Base-by-base conservation (phyloP, 768 basidiomycete species). In the Mycena rosella region DNA sequence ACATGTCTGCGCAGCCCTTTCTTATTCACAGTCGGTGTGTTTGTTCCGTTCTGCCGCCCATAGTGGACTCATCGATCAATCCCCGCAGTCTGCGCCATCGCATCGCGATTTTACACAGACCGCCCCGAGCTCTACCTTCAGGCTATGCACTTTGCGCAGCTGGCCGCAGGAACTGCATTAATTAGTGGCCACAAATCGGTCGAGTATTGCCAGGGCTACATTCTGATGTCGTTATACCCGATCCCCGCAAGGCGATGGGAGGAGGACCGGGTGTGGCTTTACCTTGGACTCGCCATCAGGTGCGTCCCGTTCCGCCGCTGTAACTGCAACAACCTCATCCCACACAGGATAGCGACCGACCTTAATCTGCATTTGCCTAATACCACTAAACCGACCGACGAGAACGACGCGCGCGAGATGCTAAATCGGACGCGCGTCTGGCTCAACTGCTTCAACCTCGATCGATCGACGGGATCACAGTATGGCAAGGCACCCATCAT, bases 381-480 rank as follows among this genome's bases (percentile, higher is more conserved):
- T 45, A 88, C 89, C 2, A 88, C 89, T 27, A 89, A 91, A 72
- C 91, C 93, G 11, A 80, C 88, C 17, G 93, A 94, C 73, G 94
- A 96, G 77, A 86, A 87, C 63, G 90, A 93, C 65, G 91, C 92
- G 9, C 88, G 96, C 44, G 93, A 96, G 80, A 88, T 96, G 79
- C 87, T 96, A 61, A 97, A 96, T 75, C 90, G 96, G 45, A 94
- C 95, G 58, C 88, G 96, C 24, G 87, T 93, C 8, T 98, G 96
- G 96, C 80, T 97, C 63, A 93, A 91, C 75, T 96, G 94, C 78
- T 94, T 92, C 80, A 95, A 96, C 78, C 81, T 97, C 45, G 96
- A 98, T 77, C 90, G 95, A 26, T 96, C 95, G 7, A 91, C 93
- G 11, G 90, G 93, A 5, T 91, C 90, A 18, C 92, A 96, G 77